Evolutionary conservation across 1,284 basidiomycete species (phyloP).

Genomic region (Phellopilus nigrolimitatus): DNA sequence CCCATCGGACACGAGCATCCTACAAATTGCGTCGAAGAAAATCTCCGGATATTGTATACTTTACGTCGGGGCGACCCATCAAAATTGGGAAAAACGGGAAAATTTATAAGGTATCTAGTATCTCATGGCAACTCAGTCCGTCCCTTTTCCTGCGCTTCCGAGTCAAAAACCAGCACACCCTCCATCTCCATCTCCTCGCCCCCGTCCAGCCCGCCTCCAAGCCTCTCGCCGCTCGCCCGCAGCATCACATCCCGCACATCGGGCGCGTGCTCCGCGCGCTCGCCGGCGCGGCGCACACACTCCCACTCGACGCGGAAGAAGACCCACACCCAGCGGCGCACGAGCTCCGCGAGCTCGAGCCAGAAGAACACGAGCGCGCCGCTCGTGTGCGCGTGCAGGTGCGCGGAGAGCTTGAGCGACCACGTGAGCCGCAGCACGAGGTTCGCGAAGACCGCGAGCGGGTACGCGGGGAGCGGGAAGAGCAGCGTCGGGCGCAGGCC

Average conservation of each 20-base stretch:
- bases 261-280: slow-evolving; percentile 16
- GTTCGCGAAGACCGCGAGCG: slow-evolving; percentile 79
- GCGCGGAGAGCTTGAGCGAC: slow-evolving; percentile 87
- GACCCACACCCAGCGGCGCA: slow-evolving; percentile 94
- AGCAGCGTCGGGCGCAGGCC: slow-evolving; percentile 71
- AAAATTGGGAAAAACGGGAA: too few relatives aligned
- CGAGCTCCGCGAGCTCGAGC: slow-evolving; percentile 87
- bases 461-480: slow-evolving; percentile 83
- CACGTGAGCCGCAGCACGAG: slow-evolving; percentile 91
- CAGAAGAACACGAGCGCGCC: slow-evolving; percentile 84
- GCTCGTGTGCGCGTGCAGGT: slow-evolving; percentile 73
- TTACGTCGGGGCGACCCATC: too few relatives aligned
- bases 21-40: too few relatives aligned
- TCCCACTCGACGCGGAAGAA: slow-evolving; percentile 97
- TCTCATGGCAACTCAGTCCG: too few relatives aligned
- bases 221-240: neutral
- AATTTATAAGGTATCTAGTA: too few relatives aligned
- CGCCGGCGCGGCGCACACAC: slow-evolving; percentile 51
- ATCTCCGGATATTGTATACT: too few relatives aligned
- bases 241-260: neutral
- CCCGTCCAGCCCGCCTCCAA: too few relatives aligned
- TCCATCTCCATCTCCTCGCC: too few relatives aligned
- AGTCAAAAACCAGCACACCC: too few relatives aligned
- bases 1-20: too few relatives aligned
- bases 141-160: too few relatives aligned